A percentile compares a stretch with the other conserved stretches of the same genome.
phyloP scores from a whole-genome alignment of 176 grass and related monocot species.

The Chrysopogon serrulatus region DNA sequence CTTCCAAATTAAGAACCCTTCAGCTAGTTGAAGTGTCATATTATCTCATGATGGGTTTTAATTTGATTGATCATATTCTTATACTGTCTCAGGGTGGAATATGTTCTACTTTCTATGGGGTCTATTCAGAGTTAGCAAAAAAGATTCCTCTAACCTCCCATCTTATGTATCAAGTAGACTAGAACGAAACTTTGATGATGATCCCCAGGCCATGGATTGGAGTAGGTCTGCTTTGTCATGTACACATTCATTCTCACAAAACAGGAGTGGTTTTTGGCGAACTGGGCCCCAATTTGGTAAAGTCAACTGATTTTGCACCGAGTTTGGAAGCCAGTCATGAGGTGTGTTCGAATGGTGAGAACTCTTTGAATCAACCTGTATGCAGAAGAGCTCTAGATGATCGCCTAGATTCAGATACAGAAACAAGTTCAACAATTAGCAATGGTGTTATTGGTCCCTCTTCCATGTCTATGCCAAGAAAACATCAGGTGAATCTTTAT shows the following conservation, averaged over 20 bases:
- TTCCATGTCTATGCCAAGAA: neutral
- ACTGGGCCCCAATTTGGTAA: slow-evolving; percentile 10
- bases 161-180: slow-evolving; percentile 21
- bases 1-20: slow-evolving; percentile 58
- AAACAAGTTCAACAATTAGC: slow-evolving; percentile 18
- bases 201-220: slow-evolving; percentile 11
- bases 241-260: slow-evolving; percentile 4
- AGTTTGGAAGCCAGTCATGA: slow-evolving; percentile 26
- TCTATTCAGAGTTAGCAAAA: slow-evolving; percentile 56
- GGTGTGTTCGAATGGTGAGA: slow-evolving; percentile 23
- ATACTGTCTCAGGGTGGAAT: no score
- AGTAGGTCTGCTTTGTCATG: slow-evolving; percentile 19
- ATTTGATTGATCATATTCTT: slow-evolving; percentile 12
- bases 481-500: slow-evolving; percentile 20
- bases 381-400: slow-evolving; percentile 19
- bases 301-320: neutral
- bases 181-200: slow-evolving; percentile 11
- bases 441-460: neutral
- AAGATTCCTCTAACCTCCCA: slow-evolving; percentile 16
- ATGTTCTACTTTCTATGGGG: slow-evolving; percentile 92
- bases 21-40: slow-evolving; percentile 20
- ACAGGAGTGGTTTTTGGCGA: slow-evolving; percentile 16
- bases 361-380: slow-evolving; percentile 20
- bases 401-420: slow-evolving; percentile 17
- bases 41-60: slow-evolving; percentile 10